Base-by-base conservation (phyloP, 2,329 filamentous ascomycete genomes). In the Beauveria sp. region DNA sequence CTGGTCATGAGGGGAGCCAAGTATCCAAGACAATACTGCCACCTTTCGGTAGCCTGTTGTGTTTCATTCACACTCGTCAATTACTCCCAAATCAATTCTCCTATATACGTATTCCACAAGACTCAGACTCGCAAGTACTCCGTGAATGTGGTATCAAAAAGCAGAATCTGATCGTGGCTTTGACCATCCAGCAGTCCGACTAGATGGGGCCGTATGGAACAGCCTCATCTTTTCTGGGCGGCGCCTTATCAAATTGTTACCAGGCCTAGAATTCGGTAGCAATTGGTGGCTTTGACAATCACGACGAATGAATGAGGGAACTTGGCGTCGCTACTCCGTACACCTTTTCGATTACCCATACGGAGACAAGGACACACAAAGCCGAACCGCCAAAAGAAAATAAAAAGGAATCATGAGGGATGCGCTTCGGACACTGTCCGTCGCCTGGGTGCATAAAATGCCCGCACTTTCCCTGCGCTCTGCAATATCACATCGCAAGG, bases 341-440 rank as follows among this genome's bases (percentile, higher is more conserved):
- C 55, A 18, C 20, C 7, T 40, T 20, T 34, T 34, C n/a, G 44
- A 41, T 26, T 16, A 18, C 5, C n/a, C 10, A 9, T 8, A 40
- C 26, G 14, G 28, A 37, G 5, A 37, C 34, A 12, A n/a, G 14
- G 20, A 24, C 5, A 28, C 14, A 34, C 37, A 26, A 43, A 40
- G 16, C 8, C 34, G 22, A 18, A 52, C 12, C 14, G 6, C 46
- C 46, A 37, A 18, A 30, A 30, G 10, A 12, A 30, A 30, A 28
- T 2, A 9, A 20, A 57, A 48, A 8, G 2, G 20, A 30, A 28
- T 43, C 22, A 18, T 20, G 7, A 12, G 7, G 28, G 28, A 37
- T 37, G 43, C 37, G 26, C 24, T 30, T 58, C 55, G 46, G 46
- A 37, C 46, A 58, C 55, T 51, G 55, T 58, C 55, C 55, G 55